Evolutionary conservation across 495 filamentous ascomycete genomes (phyloP), one percentile per base, ranked within the genome.

Genomic region (Neurospora sp.): DNA sequence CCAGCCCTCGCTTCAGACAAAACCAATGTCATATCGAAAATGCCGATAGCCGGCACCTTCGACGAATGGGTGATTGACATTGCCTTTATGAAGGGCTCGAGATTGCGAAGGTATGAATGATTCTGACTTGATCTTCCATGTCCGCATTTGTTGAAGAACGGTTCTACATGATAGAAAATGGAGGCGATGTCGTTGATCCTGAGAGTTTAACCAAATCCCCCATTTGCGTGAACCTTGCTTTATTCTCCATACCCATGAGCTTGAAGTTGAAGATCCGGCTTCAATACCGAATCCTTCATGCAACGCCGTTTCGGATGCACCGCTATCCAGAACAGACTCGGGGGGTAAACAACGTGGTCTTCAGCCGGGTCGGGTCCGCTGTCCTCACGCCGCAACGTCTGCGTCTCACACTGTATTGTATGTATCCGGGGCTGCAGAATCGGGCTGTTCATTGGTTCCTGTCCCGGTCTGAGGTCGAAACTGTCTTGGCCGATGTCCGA

Each of bases 1-100:
- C 71, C 73, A 0, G 73, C 34, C 19, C 74, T 71, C n/a, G 39
- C 62, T 1, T 43, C 39, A 13, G 75, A 76, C 43, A 79, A 39
- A 6, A 82, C 74, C 72, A 70, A 73, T 0, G 11, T 10, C 72
- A 83, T 80, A 43, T 80, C 76, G 74, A 82, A 83, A 31, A 79
- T 74, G 11, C 81, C 82, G 15, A 77, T 79, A 15, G 77, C 79
- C 0, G 80, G 81, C 42, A 77, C 75, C 21, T 76, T 70, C 10
- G 24, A 45, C 40, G 74, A 75, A 15, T 72, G 72, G 24, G 70
- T 73, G 39, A 79, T 73, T 21, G 66, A 69, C 78, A 80, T 78
- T 24, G 76, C 81, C n/a, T 76, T 78, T 71, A 77, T 78, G 34
- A 81, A 34, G 31, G 4, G 31, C 31, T 34, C 31, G n/a, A 6